These are phyloP conservation scores for Coemansia sp. DNA, from an alignment of 192 early-diverging fungal species.

Conservation along the genomic window DNA sequence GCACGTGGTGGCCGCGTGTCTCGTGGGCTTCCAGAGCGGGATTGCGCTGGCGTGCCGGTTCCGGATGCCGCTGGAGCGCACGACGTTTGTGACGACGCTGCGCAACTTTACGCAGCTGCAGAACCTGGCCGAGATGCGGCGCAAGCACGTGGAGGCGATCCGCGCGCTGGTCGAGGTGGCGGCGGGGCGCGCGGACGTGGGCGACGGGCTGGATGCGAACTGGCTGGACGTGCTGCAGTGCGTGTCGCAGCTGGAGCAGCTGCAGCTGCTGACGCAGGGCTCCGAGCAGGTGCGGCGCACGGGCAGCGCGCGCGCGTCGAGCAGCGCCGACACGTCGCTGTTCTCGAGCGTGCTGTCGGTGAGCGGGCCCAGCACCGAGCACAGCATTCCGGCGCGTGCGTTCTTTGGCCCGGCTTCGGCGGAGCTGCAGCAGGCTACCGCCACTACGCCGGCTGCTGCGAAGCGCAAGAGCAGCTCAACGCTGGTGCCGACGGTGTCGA, in stretches of 20 bases:
- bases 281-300: conserved; percentile 12
- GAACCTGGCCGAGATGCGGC: conserved; percentile 79
- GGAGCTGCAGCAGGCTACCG: not conserved
- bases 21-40: conserved; percentile 76
- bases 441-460: not conserved
- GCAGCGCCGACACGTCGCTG: conserved; percentile 5
- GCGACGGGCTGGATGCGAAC: conserved; percentile 60
- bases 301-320: conserved; percentile 3
- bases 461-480: conserved; percentile 51
- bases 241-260: conserved; percentile 83
- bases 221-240: conserved; percentile 86
- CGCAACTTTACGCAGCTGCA: conserved; percentile 84
- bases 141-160: conserved; percentile 92
- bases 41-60: conserved; percentile 82
- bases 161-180: conserved; percentile 80
- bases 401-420: conserved; percentile 52
- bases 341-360: conserved; percentile 24
- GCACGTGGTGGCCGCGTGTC: conserved; percentile 66
- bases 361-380: conserved; percentile 3
- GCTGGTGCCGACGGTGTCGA: conserved; percentile 67
- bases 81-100: conserved; percentile 90
- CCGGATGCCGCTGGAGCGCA: conserved; percentile 84
- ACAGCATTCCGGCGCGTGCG: conserved; percentile 45
- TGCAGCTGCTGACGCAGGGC: conserved; percentile 65
- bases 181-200: conserved; percentile 53